Percentiles rank a stretch among this genome's conserved stretches.
Evolutionary conservation across 2,329 filamentous ascomycete species (phyloP).

Genomic region (Cladorrhinum sp.): DNA sequence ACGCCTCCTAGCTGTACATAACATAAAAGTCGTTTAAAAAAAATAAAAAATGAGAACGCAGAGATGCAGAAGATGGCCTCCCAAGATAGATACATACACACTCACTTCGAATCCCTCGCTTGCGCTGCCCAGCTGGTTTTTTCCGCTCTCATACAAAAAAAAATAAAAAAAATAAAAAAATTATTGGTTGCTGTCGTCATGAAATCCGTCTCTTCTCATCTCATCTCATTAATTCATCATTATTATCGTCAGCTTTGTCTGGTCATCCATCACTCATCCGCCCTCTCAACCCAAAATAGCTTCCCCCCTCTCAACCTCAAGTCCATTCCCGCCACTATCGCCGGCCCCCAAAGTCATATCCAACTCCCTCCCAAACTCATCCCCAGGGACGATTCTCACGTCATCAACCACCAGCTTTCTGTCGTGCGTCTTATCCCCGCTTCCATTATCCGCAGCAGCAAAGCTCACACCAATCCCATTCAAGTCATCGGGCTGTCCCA

Average conservation of each 20-base stretch:
- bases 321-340: not conserved
- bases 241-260: not conserved
- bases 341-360: not conserved
- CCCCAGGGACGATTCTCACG: not conserved
- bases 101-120: no score
- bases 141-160: not conserved
- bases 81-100: not conserved
- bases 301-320: no score
- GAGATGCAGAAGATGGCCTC: no score
- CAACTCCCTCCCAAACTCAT: slow-evolving; percentile 6
- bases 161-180: not conserved
- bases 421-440: not conserved
- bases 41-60: not conserved
- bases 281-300: not conserved
- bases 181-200: not conserved
- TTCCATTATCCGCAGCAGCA: not conserved
- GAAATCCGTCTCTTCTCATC: not conserved
- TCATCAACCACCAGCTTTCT: not conserved
- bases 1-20: no score
- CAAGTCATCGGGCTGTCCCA: not conserved
- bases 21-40: no score
- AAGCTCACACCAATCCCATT: not conserved
- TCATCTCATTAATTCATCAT: not conserved
- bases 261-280: not conserved
- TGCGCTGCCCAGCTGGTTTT: no score